Conservation (phyloP, 331 rosid species). For the Ulmus americana region DNA sequence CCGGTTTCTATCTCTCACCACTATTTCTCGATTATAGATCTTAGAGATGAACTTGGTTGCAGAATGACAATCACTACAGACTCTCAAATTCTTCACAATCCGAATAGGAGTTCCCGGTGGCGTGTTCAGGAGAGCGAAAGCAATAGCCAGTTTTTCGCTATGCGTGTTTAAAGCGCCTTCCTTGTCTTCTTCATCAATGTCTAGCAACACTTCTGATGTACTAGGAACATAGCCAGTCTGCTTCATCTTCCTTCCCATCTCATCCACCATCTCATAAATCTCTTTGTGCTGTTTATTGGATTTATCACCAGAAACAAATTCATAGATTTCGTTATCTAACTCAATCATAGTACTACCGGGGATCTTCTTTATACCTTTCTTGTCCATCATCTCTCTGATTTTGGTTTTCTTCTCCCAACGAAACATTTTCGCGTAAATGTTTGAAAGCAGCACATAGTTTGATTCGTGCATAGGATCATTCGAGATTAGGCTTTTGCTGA, state of each 20-base stretch:
- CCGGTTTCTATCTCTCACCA: conserved; percentile 72
- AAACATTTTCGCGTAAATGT: conserved; percentile 70
- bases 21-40: conserved; percentile 62
- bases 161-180: conserved; percentile 68
- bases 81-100: conserved; percentile 76
- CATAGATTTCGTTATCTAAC: conserved; percentile 52
- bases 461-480: conserved; percentile 64
- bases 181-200: conserved; percentile 83
- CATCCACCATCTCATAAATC: conserved; percentile 77
- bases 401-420: conserved; percentile 77
- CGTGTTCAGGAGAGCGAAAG: conserved; percentile 68
- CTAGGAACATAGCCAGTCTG: conserved; percentile 68
- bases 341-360: conserved; percentile 96
- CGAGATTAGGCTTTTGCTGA: conserved; percentile 51
- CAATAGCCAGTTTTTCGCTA: conserved; percentile 90
- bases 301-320: conserved; percentile 86
- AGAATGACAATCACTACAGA: conserved; percentile 75
- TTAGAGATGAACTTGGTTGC: conserved; percentile 76
- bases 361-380: conserved; percentile 66
- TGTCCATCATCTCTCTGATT: conserved; percentile 71
- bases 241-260: conserved; percentile 78
- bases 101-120: conserved; percentile 61
- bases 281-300: conserved; percentile 54
- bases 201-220: conserved; percentile 75
- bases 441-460: conserved; percentile 73